A percentile compares a stretch with the other conserved stretches of the same genome.
Conservation (phyloP, 1,284 basidiomycete species). For the Uromyces viciae-fabae region DNA sequence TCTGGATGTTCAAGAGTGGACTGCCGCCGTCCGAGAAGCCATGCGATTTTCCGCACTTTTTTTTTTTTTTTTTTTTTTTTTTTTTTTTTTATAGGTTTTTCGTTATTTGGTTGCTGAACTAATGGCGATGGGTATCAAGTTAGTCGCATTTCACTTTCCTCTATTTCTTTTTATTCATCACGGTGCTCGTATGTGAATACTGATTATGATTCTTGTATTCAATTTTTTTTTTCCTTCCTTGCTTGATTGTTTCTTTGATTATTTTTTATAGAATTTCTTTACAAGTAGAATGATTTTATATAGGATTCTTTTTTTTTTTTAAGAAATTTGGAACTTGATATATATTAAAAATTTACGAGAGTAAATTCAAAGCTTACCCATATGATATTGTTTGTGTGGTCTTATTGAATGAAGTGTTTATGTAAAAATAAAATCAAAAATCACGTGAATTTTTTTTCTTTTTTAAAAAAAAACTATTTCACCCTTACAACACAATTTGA, state of each 20-base stretch:
- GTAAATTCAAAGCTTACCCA: too few species aligned
- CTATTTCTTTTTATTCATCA: not conserved
- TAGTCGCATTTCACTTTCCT: not conserved
- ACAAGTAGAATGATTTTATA: not conserved
- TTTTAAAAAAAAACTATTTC: too few species aligned
- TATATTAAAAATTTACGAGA: too few species aligned
- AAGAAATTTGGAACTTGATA: too few species aligned
- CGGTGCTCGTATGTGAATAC: not conserved
- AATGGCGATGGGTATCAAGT: conserved; percentile 62
- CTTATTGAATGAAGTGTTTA: too few species aligned
- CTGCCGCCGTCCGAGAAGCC: not conserved
- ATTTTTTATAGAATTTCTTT: not conserved
- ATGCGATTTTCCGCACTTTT: conserved; percentile 61
- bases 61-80: conserved; percentile 57
- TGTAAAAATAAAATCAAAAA: too few species aligned
- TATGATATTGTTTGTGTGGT: too few species aligned
- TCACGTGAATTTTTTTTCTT: too few species aligned
- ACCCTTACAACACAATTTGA: too few species aligned
- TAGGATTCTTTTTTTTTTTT: too few species aligned
- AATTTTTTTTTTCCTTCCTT: not conserved
- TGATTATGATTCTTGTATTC: not conserved
- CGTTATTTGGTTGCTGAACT: conserved; percentile 61
- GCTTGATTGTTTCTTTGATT: not conserved
- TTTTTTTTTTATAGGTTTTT: conserved; percentile 48
- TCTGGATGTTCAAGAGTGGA: not conserved